phyloP scores from a whole-genome alignment of 768 basidiomycete species.

The Tephrocybe sp. region DNA sequence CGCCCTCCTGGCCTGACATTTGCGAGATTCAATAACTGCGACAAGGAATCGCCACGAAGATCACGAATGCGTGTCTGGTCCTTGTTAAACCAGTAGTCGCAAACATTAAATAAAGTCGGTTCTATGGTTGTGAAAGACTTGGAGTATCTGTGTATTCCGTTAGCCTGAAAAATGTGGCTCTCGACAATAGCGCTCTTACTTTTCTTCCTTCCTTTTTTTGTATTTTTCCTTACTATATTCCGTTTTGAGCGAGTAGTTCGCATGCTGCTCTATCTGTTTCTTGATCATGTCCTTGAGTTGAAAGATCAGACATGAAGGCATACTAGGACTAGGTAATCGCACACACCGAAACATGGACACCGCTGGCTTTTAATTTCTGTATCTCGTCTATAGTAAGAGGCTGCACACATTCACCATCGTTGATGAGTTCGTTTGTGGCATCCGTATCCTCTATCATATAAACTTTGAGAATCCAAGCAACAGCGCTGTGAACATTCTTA shows the following conservation, averaged over 20 bases:
- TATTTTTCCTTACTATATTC: conserved; percentile 99
- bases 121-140: conserved; percentile 87
- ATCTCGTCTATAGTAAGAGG: conserved; percentile 86
- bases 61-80: conserved; percentile 81
- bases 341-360: conserved; percentile 73
- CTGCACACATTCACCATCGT: conserved; percentile 82
- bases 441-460: conserved; percentile 84
- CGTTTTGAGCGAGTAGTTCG: conserved; percentile 90
- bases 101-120: conserved; percentile 84
- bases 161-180: background rate
- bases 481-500: conserved; percentile 32
- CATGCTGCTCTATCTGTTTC: conserved; percentile 90
- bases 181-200: conserved; percentile 58
- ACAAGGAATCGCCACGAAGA: conserved; percentile 83
- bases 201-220: conserved; percentile 93
- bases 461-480: conserved; percentile 3
- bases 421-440: conserved; percentile 95
- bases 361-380: conserved; percentile 76
- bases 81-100: conserved; percentile 86
- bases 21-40: conserved; percentile 83
- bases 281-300: conserved; percentile 84
- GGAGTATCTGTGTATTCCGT: conserved; percentile 59
- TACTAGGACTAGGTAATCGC: background rate
- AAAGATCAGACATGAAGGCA: background rate
- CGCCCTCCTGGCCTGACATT: conserved; percentile 86